phyloP scores from a whole-genome alignment of 768 basidiomycete genomes.

The Exsudoporus frostii region DNA sequence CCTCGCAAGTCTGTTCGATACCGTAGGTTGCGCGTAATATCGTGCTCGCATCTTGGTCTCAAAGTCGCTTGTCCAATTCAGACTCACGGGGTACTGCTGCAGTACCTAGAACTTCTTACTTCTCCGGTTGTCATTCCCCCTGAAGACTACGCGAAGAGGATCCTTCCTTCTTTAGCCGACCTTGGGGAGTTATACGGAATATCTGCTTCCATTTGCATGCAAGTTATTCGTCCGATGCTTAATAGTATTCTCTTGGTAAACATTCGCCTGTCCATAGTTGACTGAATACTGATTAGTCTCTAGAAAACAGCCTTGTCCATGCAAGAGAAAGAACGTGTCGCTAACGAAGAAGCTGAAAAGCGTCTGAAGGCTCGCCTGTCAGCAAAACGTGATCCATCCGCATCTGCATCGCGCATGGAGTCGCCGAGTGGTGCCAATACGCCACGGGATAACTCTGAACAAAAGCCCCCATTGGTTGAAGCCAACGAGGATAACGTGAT shows the following conservation, averaged over 20 bases:
- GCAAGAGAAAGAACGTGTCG: slow-evolving; percentile 65
- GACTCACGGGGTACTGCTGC: slow-evolving; percentile 90
- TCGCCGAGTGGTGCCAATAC: slow-evolving; percentile 49
- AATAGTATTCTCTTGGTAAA: slow-evolving; percentile 59
- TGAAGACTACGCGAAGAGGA: slow-evolving; percentile 68
- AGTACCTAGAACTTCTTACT: slow-evolving; percentile 87
- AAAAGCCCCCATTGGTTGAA: slow-evolving; percentile 26
- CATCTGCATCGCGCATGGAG: slow-evolving; percentile 54
- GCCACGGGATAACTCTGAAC: slow-evolving; percentile 24
- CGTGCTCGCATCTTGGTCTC: slow-evolving; percentile 16
- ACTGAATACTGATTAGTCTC: slow-evolving; percentile 5
- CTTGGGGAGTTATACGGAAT: slow-evolving; percentile 78
- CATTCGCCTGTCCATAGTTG: slow-evolving; percentile 2
- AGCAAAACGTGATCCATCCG: slow-evolving; percentile 70
- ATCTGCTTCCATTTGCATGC: slow-evolving; percentile 87
- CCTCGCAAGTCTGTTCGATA: slow-evolving; percentile 83
- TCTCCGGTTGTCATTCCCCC: slow-evolving; percentile 64
- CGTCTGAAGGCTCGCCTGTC: slow-evolving; percentile 72
- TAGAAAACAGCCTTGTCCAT: slow-evolving; percentile 60
- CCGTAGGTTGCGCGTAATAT: slow-evolving; percentile 50
- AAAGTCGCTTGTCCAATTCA: slow-evolving; percentile 35
- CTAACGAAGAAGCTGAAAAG: slow-evolving; percentile 75
- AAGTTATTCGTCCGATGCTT: slow-evolving; percentile 83
- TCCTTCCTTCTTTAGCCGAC: slow-evolving; percentile 72
- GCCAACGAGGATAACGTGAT: slow-evolving; percentile 47